Percentiles rank a stretch among this genome's conserved stretches.
phyloP scores from a whole-genome alignment of 2,329 filamentous ascomycete species.

The Aspergillus sp. region DNA sequence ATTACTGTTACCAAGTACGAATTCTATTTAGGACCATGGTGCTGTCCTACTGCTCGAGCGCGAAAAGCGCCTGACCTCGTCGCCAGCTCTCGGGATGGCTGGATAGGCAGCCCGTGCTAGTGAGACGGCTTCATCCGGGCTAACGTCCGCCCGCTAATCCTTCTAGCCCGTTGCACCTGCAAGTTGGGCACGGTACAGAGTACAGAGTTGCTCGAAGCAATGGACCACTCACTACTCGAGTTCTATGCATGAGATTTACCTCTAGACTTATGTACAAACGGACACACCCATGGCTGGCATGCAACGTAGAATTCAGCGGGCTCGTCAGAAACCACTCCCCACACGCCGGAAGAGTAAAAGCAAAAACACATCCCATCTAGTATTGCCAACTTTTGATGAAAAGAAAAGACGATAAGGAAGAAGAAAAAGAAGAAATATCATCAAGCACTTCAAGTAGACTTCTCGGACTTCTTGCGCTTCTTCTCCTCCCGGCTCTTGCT shows the following conservation, averaged over 20 bases:
- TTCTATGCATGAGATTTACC: slow-evolving; percentile 1
- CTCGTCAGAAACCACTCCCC: slow-evolving; percentile 26
- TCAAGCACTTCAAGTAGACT: slow-evolving; percentile 25
- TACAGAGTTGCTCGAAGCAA: not conserved
- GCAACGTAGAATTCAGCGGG: not conserved
- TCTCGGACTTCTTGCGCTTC: slow-evolving; percentile 43
- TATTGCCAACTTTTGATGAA: slow-evolving; percentile 20
- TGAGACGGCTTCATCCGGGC: not conserved
- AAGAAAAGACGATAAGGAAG: not conserved
- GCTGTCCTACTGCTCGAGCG: not conserved
- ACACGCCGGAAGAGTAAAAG: slow-evolving; percentile 42
- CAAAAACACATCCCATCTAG: slow-evolving; percentile 25
- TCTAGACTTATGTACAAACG: not conserved
- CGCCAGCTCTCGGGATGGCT: not conserved
- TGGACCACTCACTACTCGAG: not conserved
- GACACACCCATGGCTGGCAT: not conserved
- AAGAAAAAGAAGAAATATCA: slow-evolving; percentile 11
- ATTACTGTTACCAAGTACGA: not conserved
- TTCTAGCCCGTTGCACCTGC: not conserved
- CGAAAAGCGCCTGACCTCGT: not conserved
- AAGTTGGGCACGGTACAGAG: not conserved
- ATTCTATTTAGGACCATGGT: not conserved
- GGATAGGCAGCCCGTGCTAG: not conserved
- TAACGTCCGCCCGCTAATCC: not conserved
- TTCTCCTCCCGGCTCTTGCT: slow-evolving; percentile 44